Percentiles rank a stretch among this genome's conserved stretches.
Conservation (phyloP, 331 rosid species). For the Acacia concinna region DNA sequence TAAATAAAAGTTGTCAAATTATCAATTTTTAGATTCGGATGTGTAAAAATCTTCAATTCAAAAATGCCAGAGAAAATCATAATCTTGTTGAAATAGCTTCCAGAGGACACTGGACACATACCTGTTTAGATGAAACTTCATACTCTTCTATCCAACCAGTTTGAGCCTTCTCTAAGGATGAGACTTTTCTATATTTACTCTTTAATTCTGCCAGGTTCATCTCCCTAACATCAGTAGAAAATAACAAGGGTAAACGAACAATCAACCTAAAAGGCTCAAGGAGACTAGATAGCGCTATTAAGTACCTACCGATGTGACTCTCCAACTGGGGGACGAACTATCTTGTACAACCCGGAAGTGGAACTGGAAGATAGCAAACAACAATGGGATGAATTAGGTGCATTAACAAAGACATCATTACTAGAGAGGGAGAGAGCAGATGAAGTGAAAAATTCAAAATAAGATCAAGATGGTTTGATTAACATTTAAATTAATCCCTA, state of each 20-base stretch:
- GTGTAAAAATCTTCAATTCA: not conserved
- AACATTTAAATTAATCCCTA: not conserved
- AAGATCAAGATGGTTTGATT: not conserved
- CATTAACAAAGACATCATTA: not conserved
- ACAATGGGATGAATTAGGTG: not conserved
- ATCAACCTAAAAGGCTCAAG: conserved; percentile 8
- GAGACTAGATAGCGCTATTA: conserved; percentile 28
- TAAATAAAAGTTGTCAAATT: not conserved
- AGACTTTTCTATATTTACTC: conserved; percentile 76
- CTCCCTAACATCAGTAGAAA: conserved; percentile 56
- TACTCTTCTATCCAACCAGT: conserved; percentile 94
- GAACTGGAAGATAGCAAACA: conserved; percentile 62
- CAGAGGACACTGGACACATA: conserved; percentile 35
- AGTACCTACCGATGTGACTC: conserved; percentile 78
- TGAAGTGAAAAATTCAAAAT: not conserved
- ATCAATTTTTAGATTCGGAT: not conserved
- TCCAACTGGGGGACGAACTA: conserved; percentile 96
- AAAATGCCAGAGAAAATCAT: not conserved
- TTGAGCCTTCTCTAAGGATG: conserved; percentile 82
- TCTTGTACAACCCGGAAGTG: conserved; percentile 71
- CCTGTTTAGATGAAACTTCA: conserved; percentile 91
- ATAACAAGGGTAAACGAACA: conserved; percentile 24
- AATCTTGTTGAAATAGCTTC: conserved; percentile 11
- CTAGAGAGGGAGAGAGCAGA: not conserved
- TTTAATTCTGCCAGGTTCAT: conserved; percentile 86